phyloP scores from a whole-genome alignment of 352 stramenopile genomes.

The Pythium sp. region DNA sequence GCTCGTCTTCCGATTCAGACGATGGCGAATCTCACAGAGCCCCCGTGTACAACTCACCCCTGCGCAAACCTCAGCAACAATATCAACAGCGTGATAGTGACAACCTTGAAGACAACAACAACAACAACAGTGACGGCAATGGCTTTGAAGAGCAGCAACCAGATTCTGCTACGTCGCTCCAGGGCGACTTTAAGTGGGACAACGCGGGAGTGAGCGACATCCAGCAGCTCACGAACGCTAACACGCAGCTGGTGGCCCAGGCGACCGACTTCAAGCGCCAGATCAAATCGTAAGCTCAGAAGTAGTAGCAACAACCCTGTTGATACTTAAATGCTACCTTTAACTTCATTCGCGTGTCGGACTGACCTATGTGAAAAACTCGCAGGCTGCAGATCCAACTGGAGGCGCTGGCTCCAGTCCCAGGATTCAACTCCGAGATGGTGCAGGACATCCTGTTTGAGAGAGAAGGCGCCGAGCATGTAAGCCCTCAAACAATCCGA shows the following conservation, averaged over 20 bases:
- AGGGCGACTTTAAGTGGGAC: conserved; percentile 45
- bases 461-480: conserved; percentile 55
- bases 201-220: conserved; percentile 36
- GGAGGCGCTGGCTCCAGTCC: conserved; percentile 60
- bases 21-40: not conserved
- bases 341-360: not conserved
- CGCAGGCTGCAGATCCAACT: conserved; percentile 65
- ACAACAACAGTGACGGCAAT: not conserved
- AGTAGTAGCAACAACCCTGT: not conserved
- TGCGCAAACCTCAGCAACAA: conserved; percentile 5
- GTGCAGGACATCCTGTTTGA: conserved; percentile 66
- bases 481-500: conserved; percentile 18
- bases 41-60: conserved; percentile 8
- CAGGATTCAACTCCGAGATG: conserved; percentile 45
- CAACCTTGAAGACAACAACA: conserved; percentile 24
- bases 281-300: conserved; percentile 43
- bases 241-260: conserved; percentile 40
- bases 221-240: conserved; percentile 63
- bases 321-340: not conserved
- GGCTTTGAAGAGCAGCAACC: not conserved
- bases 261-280: conserved; percentile 51
- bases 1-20: conserved; percentile 35
- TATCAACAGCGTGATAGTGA: conserved; percentile 18
- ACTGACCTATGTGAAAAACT: not conserved
- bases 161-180: conserved; percentile 9